Evolutionary conservation across 495 filamentous ascomycete genomes (phyloP).

Genomic region (Hyphodiscus hymeniophilus): DNA sequence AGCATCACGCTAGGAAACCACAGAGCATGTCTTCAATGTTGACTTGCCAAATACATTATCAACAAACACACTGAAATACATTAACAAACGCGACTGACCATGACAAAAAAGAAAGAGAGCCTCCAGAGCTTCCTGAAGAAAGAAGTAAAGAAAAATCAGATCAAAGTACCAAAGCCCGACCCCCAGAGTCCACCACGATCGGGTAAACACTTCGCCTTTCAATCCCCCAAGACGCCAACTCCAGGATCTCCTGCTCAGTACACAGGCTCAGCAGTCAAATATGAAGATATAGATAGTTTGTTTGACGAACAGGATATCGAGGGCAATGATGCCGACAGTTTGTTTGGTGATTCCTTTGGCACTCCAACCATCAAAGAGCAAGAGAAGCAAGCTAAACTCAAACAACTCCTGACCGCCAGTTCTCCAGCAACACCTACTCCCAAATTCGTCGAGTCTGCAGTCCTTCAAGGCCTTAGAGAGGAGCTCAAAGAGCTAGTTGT

Average conservation of each 20-base stretch:
- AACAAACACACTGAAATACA: not conserved
- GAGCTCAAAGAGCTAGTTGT: conserved; percentile 1
- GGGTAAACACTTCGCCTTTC: not conserved
- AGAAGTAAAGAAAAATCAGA: not conserved
- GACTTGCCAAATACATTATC: not conserved
- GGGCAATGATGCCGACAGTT: conserved; percentile 4
- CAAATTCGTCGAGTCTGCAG: not conserved
- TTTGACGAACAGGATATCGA: not conserved
- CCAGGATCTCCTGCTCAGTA: too few relatives aligned
- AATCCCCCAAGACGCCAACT: too few relatives aligned
- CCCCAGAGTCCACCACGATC: not conserved
- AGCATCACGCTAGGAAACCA: too few relatives aligned
- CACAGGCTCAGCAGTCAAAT: too few relatives aligned
- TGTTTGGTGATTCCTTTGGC: conserved; percentile 6
- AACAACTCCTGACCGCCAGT: not conserved
- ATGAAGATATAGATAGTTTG: not conserved
- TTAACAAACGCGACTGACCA: not conserved
- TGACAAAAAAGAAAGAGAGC: not conserved
- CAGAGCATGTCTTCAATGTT: not conserved
- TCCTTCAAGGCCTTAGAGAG: not conserved
- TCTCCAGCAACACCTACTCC: not conserved
- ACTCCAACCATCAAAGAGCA: not conserved
- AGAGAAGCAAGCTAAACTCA: not conserved
- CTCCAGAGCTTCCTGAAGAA: conserved; percentile 2
- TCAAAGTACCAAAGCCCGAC: not conserved